Evolutionary conservation across 192 early-diverging fungal genomes (phyloP).

Genomic region (Backusella mclennaniae): DNA sequence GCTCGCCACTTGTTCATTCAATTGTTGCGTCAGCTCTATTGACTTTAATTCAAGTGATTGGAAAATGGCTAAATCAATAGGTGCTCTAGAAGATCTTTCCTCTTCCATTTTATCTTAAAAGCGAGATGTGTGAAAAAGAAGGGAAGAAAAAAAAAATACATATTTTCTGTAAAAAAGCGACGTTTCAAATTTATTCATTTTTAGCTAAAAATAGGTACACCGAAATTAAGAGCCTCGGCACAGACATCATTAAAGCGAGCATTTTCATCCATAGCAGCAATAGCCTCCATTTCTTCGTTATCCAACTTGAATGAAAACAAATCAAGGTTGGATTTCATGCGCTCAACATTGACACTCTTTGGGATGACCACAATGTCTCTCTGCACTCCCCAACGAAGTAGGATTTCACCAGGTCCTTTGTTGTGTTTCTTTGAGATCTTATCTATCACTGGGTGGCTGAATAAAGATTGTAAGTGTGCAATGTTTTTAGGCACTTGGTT

Average conservation of each 20-base stretch:
- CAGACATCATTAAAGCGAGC: conserved; percentile 46
- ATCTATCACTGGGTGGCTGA: conserved; percentile 43
- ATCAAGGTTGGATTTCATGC: conserved; percentile 56
- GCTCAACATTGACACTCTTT: conserved; percentile 53
- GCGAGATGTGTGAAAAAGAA: too few species aligned
- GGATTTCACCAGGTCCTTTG: conserved; percentile 54
- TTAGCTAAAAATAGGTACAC: conserved; percentile 46
- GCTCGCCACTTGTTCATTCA: background rate
- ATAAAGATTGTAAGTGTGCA: conserved; percentile 38
- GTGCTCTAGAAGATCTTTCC: background rate
- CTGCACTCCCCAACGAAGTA: conserved; percentile 66
- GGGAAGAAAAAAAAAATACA: too few species aligned
- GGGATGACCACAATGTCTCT: conserved; percentile 65
- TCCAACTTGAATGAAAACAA: conserved; percentile 44
- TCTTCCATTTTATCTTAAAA: background rate
- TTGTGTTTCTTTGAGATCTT: conserved; percentile 51
- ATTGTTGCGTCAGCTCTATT: background rate
- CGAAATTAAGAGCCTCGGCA: conserved; percentile 30
- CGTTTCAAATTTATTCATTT: background rate
- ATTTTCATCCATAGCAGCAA: conserved; percentile 42
- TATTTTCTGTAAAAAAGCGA: too few species aligned
- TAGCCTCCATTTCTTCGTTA: conserved; percentile 42
- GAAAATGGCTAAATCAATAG: conserved; percentile 5
- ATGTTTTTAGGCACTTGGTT: conserved; percentile 11
- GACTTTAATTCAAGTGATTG: background rate